Conservation (phyloP, 2,329 filamentous ascomycete genomes). For the Fusarium luffae region DNA sequence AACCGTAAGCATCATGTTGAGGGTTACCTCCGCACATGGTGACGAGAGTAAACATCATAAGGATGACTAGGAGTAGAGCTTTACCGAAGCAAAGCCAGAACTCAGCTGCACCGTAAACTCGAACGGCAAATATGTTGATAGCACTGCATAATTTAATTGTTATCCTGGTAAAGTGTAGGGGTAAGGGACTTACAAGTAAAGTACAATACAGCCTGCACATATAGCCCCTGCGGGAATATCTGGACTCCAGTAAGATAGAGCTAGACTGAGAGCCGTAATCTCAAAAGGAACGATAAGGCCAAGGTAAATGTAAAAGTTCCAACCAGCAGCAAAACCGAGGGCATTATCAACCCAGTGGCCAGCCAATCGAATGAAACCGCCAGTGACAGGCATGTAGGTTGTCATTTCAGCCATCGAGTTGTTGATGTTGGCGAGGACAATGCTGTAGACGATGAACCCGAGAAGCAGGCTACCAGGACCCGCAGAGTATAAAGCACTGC, state of each 20-base stretch:
- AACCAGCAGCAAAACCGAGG: slow-evolving; percentile 32
- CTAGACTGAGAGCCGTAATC: slow-evolving; percentile 60
- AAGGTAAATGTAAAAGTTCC: slow-evolving; percentile 52
- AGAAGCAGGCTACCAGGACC: slow-evolving; percentile 28
- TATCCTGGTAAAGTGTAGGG: too few species aligned
- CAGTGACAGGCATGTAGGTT: slow-evolving; percentile 32
- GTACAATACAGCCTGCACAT: slow-evolving; percentile 56
- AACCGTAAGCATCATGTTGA: slow-evolving; percentile 67
- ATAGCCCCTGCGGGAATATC: slow-evolving; percentile 55
- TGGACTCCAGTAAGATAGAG: slow-evolving; percentile 61
- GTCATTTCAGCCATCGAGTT: slow-evolving; percentile 39
- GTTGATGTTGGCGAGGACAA: slow-evolving; percentile 31
- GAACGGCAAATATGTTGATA: slow-evolving; percentile 56
- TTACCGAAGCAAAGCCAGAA: slow-evolving; percentile 58
- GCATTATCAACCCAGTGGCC: slow-evolving; percentile 36
- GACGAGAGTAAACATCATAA: slow-evolving; percentile 69
- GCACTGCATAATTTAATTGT: slow-evolving; percentile 30
- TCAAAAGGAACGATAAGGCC: slow-evolving; percentile 63
- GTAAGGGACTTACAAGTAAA: slow-evolving; percentile 48
- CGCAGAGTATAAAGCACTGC: too few species aligned
- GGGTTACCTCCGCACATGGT: slow-evolving; percentile 71
- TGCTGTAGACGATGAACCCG: slow-evolving; percentile 22
- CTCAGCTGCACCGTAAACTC: slow-evolving; percentile 57
- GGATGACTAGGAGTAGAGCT: slow-evolving; percentile 50
- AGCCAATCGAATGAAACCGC: slow-evolving; percentile 31